Conservation (phyloP, 2,329 filamentous ascomycete genomes). For the Neurospora sp. region DNA sequence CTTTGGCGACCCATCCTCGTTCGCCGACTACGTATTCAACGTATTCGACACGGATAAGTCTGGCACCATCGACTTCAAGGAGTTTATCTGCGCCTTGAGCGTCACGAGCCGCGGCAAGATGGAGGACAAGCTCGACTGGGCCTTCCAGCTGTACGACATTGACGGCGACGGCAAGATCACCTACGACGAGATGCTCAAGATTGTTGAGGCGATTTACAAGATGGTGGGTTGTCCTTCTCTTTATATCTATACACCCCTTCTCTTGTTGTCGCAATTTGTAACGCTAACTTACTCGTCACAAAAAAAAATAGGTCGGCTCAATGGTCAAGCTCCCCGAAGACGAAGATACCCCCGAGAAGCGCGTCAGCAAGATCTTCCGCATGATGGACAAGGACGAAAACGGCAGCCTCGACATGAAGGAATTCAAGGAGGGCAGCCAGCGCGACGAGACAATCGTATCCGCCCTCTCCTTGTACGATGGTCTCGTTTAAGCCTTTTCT, state of each 20-base stretch:
- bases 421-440: conserved; percentile 99
- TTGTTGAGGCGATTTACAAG: conserved; percentile 99
- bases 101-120: conserved; percentile 96
- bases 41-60: conserved; percentile 98
- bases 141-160: conserved; percentile 98
- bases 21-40: conserved; percentile 98
- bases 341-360: conserved; percentile 97
- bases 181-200: conserved; percentile 97
- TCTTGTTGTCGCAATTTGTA: background rate
- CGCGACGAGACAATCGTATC: conserved; percentile 98
- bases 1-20: conserved; percentile 92
- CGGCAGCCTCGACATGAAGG: conserved; percentile 88
- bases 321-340: conserved; percentile 99
- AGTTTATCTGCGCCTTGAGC: conserved; percentile 96
- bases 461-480: conserved; percentile 90
- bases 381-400: conserved; percentile 99
- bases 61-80: conserved; percentile 97
- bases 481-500: conserved; percentile 55
- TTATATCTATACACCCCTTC: background rate
- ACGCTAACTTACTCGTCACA: background rate
- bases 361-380: conserved; percentile 93
- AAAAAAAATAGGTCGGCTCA: conserved; percentile 64
- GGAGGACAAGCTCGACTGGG: conserved; percentile 99
- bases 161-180: conserved; percentile 98
- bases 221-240: conserved; percentile 55